These are phyloP conservation scores for Zizania latifolia DNA, from an alignment of 176 grass and related monocot genomes.

Conservation along the genomic window DNA sequence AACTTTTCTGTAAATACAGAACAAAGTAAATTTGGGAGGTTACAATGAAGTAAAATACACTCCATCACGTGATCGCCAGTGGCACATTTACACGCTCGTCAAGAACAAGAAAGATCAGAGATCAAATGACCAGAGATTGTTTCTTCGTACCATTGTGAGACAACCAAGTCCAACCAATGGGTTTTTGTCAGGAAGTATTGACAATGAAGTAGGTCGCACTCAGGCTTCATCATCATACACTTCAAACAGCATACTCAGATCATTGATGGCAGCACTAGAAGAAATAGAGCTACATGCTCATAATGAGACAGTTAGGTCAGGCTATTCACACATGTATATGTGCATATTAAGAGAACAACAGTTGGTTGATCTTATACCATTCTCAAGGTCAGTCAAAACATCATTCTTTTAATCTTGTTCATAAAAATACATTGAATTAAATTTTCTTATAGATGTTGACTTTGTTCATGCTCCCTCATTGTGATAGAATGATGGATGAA, in stretches of 20 bases:
- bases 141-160: constrained; percentile 90
- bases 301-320: constrained; percentile 66
- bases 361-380: constrained; percentile 69
- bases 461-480: constrained; percentile 19
- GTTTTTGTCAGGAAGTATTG: constrained; percentile 56
- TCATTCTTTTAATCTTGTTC: constrained; percentile 19
- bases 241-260: constrained; percentile 86
- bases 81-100: constrained; percentile 89
- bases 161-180: constrained; percentile 57
- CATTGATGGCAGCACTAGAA: constrained; percentile 78
- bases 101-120: constrained; percentile 53
- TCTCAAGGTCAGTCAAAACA: constrained; percentile 67
- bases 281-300: constrained; percentile 92
- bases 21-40: constrained; percentile 89
- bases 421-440: constrained; percentile 16
- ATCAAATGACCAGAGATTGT: constrained; percentile 72
- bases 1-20: constrained; percentile 37
- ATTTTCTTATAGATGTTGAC: constrained; percentile 12
- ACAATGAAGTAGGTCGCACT: constrained; percentile 46
- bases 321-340: constrained; percentile 95
- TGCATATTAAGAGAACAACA: constrained; percentile 72
- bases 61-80: constrained; percentile 90
- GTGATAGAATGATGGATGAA: constrained; percentile 56
- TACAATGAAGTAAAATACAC: constrained; percentile 84
- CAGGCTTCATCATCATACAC: constrained; percentile 73